Evolutionary conservation across 2,329 filamentous ascomycete genomes (phyloP), one percentile per base, ranked within the genome.

Genomic region (Karstenula rhodostoma): DNA sequence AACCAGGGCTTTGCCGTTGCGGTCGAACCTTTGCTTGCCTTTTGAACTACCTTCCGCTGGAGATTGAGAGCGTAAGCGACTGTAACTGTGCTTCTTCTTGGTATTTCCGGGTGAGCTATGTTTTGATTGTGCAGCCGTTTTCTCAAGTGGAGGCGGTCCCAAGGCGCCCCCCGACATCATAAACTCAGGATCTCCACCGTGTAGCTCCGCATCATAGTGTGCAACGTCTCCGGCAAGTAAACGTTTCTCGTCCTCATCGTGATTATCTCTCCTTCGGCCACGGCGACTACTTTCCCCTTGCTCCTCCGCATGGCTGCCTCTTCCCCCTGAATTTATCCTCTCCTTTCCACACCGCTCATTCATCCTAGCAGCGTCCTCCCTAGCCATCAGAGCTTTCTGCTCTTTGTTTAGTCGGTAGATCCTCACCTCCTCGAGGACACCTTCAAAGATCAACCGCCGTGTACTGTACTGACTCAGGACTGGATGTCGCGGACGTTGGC

Each of bases 371-470:
- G 29, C 32, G 47, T 55, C 33, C 17, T 52, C 60, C 22, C 58
- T 62, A 7, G 37, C 56, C 43, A 59, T 42, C 10, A 37, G 27
- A 1, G 32, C 58, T 43, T 66, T 35, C 29, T 65, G 60, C n/a
- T 73, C 61, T 44, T 64, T 61, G 4, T 58, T 48, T 17, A 63
- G 15, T 1, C 65, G 54, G 48, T 70, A 72, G 9, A 70, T 63
- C 50, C 54, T 66, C 2, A 70, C 8, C 2, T 60, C 65, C 44
- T 73, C 71, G 23, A 70, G 58, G 0, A 70, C 56, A 2, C 60
- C 67, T 54, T 73, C 71, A 0, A 72, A 17, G 2, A 72, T 46
- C 15, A 73, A 44, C 13, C 63, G 50, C 0, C 54, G 43, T 1
- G 62, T 68, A 9, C 64, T 56, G 9, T 49, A 33, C 22, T 54